Evolutionary conservation across 352 stramenopile species (phyloP), one percentile per base, ranked within the genome.

Genomic region (Pythium diclinum): DNA sequence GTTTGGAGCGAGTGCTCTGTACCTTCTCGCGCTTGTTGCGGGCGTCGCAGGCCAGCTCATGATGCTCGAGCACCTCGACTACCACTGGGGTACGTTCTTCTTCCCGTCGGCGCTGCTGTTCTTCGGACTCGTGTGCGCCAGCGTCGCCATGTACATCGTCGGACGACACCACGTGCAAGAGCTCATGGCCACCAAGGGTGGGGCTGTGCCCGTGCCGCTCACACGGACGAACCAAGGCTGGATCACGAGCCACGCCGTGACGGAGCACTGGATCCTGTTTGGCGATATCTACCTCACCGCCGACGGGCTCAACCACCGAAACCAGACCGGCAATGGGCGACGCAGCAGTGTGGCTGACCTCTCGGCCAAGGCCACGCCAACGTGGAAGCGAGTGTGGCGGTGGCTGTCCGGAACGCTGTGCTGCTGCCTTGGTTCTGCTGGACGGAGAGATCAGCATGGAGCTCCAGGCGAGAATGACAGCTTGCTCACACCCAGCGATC

Each of bases 181-280:
- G 59, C 75, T 94, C 19, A 92, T 94, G 85, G 85, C 82, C 5
- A 86, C 80, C 11, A 87, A 87, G 36, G 85, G 85, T 1, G 85
- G 85, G 17, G 85, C 85, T 2, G 79, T 94, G 11, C 85, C 85
- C 10, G 85, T 94, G 54, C 83, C 85, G 25, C 69, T 94, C 6
- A 92, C 83, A 49, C 74, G 82, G 7, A 94, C 85, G 32, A 83
- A 65, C 19, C 74, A 89, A 44, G 85, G 83, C 1, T 94, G 85
- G 85, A 91, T 94, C 69, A 94, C 85, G 6, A 87, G 75, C 44
- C 84, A 91, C 63, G 85, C 85, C 0, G 75, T 92, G 9, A 76
- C 85, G 6, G 85, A 94, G 67, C 80, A 90, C 59, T 94, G 85
- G 85, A 85, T 91, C 62, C 78, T 94, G 19, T 87, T 94, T 25